Evolutionary conservation across 768 basidiomycete species (phyloP), one percentile per base, ranked within the genome.

Genomic region (Saitozyma sp.): DNA sequence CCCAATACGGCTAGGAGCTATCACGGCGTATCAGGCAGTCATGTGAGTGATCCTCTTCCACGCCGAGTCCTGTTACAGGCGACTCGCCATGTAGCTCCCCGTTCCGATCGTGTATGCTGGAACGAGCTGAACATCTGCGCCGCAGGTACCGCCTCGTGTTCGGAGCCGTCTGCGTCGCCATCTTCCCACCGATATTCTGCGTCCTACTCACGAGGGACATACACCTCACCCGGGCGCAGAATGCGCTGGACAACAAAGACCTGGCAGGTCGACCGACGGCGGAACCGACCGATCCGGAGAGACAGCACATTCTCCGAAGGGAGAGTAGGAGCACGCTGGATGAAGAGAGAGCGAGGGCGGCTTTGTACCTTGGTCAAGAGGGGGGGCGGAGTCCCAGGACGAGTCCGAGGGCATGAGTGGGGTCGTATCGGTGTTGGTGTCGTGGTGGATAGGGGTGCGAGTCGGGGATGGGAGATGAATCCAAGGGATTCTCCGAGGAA

Each of bases 211-310:
- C 88, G 81, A 85, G 85, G 13, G 81, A 89, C 69, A 87, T 85
- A 83, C 83, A 85, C 63, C 85, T 92, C 55, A 86, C 86, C 14
- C 85, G 88, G 68, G 81, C 80, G 48, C 89, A 90, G 78, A 90
- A 89, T 73, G 87, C 88, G 0, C 83, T 88, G 14, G 88, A 89
- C 66, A 67, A 65, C 17, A 71, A 75, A 50, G 79, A 77, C 55
- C 58, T 77, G 8, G 63, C 73, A 1, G 79, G 79, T 8, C 56
- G 67, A 46, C 63, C 62, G 14, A 68, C 29, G 29, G 29, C 29
- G 29, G 29, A 29, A 29, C 29, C 29, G 29, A 29, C 29, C 29
- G 29, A 29, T 52, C 46, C 46, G 46, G 14, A 14, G 14, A 48
- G 17, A 48, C 46, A 48, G 46, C 46, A 48, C 46, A 29, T 29